Base-by-base conservation (phyloP, 495 filamentous ascomycete species). In the Neurospora hispaniola region DNA sequence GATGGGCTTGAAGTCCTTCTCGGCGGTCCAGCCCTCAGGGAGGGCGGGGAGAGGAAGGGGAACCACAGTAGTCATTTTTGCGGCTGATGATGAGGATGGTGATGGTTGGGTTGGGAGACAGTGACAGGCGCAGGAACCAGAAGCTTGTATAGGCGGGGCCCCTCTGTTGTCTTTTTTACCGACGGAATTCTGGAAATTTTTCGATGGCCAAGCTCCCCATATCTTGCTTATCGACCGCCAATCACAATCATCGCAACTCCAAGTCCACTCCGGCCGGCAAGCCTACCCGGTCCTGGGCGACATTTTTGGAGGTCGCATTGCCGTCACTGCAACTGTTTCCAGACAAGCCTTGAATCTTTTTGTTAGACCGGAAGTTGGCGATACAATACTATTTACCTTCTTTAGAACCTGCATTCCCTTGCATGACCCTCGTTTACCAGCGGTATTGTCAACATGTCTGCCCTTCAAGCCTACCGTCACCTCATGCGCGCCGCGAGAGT, bases 1-100 rank as follows among this genome's bases (percentile, higher is more conserved):
- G 71, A 94, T 82, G 70, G 91, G 81, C 84, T 96, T 93, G 86
- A 97, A 97, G 82, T 97, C 92, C 81, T 94, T 95, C 75, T 97
- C 94, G 48, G 89, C 92, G 59, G 87, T 81, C 96, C 96, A 98
- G 75, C 90, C 93, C 76, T 88, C 86, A 46, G 94, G 90, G 72
- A 98, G 86, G 75, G 88, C 77, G 27, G 95, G 95, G 23, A 98
- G 88, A 14, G 92, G 85, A 70, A 89, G 81, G 62, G 76, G 74
- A 14, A 76, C 70, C 62, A 74, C 71, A 59, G 80, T 78, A 72
- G 82, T 79, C 86, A 86, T 87, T 76, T 73, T 80, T 62, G 40
- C 71, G 43, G 70, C 62, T 38, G 18, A 38, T 35, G 35, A 48
- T 70, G 35, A 71, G 73, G 18, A 59, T 40, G 71, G 46, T 70